Evolutionary conservation across 192 early-diverging fungal species (phyloP).

Genomic region (Pilaira anomala): DNA sequence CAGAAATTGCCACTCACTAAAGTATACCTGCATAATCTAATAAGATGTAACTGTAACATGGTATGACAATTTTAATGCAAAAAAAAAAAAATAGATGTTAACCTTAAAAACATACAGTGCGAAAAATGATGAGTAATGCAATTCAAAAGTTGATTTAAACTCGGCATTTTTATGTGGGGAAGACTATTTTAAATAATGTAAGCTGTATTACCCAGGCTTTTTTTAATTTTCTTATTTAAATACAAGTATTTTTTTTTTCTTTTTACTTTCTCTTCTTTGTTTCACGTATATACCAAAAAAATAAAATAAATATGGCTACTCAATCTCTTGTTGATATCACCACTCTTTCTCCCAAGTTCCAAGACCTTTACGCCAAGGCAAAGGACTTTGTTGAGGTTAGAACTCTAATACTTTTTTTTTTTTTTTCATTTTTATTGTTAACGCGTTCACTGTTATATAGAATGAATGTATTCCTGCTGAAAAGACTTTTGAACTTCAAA

Average conservation of each 20-base stretch:
- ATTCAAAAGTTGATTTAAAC: no score
- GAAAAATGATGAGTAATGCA: constrained; percentile 3
- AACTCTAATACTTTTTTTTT: not conserved
- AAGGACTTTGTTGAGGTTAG: constrained; percentile 60
- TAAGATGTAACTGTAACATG: no score
- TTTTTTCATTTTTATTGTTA: not conserved
- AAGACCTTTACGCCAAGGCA: constrained; percentile 53
- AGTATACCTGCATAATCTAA: not conserved
- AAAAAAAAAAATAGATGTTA: no score
- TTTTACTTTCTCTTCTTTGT: constrained; percentile 7
- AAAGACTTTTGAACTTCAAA: constrained; percentile 63
- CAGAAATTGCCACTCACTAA: no score
- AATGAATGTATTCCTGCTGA: constrained; percentile 97
- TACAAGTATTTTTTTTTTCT: not conserved
- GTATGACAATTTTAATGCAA: no score
- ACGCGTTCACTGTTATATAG: constrained; percentile 28
- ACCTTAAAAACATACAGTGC: no score
- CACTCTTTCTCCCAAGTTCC: constrained; percentile 48
- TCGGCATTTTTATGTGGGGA: constrained; percentile 2
- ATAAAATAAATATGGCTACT: constrained; percentile 38
- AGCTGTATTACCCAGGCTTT: constrained; percentile 11
- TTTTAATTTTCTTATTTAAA: no score
- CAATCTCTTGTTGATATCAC: constrained; percentile 33
- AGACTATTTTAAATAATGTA: not conserved
- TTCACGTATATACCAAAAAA: not conserved